Percentiles rank a stretch among this genome's conserved stretches.
phyloP scores from a whole-genome alignment of 2,329 filamentous ascomycete genomes.

The Botryotinia globosa region DNA sequence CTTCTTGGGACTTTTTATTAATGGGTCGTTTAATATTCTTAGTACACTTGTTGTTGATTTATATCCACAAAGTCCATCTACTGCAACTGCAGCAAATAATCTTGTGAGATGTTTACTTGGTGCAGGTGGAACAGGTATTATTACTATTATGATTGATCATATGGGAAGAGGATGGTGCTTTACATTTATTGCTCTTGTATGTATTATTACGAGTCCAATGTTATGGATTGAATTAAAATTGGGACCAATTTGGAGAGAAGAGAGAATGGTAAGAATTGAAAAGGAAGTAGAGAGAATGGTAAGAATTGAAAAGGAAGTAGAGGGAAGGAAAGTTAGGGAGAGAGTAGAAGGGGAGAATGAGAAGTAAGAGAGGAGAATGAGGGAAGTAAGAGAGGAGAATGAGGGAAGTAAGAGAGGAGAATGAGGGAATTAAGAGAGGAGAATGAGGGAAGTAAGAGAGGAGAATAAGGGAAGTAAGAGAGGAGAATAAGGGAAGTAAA shows the following conservation, averaged over 20 bases:
- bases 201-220: slow-evolving; percentile 47
- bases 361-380: too few relatives aligned
- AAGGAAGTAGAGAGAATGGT: slow-evolving; percentile 42
- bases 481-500: not conserved
- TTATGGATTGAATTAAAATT: slow-evolving; percentile 49
- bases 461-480: slow-evolving; percentile 8
- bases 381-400: too few relatives aligned
- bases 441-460: not conserved
- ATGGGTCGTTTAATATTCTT: slow-evolving; percentile 62
- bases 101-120: slow-evolving; percentile 60
- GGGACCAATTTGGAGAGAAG: slow-evolving; percentile 51
- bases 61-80: slow-evolving; percentile 58
- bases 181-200: slow-evolving; percentile 54
- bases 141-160: slow-evolving; percentile 54
- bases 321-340: too few relatives aligned
- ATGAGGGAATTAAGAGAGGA: too few relatives aligned
- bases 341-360: not conserved
- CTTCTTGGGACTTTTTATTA: slow-evolving; percentile 55
- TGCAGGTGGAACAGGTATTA: slow-evolving; percentile 56
- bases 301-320: slow-evolving; percentile 38
- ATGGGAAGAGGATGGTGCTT: slow-evolving; percentile 64
- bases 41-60: slow-evolving; percentile 63
- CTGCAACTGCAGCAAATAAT: slow-evolving; percentile 63
- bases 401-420: not conserved
- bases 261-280: slow-evolving; percentile 45